Conservation (phyloP, 2,329 filamentous ascomycete genomes). For the Corniculantispora saksenae region DNA sequence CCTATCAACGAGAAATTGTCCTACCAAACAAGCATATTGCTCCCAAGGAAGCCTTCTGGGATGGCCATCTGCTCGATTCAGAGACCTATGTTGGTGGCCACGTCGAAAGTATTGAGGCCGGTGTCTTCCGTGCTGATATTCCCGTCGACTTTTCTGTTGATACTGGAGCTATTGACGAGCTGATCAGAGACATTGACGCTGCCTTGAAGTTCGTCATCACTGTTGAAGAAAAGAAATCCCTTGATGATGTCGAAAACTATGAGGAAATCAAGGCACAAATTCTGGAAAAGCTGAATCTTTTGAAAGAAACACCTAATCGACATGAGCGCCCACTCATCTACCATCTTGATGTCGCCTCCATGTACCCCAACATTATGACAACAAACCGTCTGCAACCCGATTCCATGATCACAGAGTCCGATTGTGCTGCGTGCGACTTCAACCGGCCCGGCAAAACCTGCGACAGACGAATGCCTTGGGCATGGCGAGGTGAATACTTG, state of each 20-base stretch:
- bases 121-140: conserved; percentile 94
- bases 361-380: conserved; percentile 99
- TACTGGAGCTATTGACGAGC: conserved; percentile 82
- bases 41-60: conserved; percentile 91
- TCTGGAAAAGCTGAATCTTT: conserved; percentile 63
- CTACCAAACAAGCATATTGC: conserved; percentile 95
- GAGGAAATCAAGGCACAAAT: conserved; percentile 86
- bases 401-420: conserved; percentile 96
- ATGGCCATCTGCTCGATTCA: conserved; percentile 92
- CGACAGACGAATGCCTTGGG: conserved; percentile 91
- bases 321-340: conserved; percentile 89
- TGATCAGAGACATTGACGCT: conserved; percentile 81
- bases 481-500: conserved; percentile 96
- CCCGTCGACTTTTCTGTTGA: conserved; percentile 94
- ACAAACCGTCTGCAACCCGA: conserved; percentile 96
- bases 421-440: conserved; percentile 97
- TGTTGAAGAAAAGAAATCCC: conserved; percentile 78
- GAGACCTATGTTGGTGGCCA: conserved; percentile 98
- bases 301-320: conserved; percentile 83
- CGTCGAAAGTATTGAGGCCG: conserved; percentile 98
- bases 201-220: conserved; percentile 86
- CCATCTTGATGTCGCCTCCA: conserved; percentile 96
- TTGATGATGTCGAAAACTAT: conserved; percentile 80
- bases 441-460: conserved; percentile 97
- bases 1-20: conserved; percentile 87